Evolutionary conservation across 202 grass and related monocot genomes (phyloP).

Genomic region (Carex sylvatica): DNA sequence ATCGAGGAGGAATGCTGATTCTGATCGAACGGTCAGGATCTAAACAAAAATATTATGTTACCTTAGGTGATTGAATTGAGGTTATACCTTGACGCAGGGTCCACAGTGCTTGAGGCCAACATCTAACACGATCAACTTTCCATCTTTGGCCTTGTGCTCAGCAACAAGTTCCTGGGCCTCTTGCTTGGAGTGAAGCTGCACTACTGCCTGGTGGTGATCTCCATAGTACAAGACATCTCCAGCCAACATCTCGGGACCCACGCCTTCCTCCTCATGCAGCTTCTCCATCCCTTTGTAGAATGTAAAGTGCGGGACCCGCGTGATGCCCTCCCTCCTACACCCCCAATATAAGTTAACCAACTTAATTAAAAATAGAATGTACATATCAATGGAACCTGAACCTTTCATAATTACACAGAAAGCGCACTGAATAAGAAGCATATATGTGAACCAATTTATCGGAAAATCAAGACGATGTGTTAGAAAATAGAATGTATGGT

Average conservation of each 20-base stretch:
- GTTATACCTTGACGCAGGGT: slow-evolving; percentile 65
- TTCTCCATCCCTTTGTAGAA: slow-evolving; percentile 93
- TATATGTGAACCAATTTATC: background rate
- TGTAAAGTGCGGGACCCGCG: slow-evolving; percentile 67
- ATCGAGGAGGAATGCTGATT: too few species aligned
- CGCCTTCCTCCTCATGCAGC: slow-evolving; percentile 90
- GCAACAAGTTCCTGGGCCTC: slow-evolving; percentile 70
- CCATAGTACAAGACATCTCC: slow-evolving; percentile 95
- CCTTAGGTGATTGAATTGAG: background rate
- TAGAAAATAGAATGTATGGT: background rate
- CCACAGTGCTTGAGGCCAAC: slow-evolving; percentile 95
- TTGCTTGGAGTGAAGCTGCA: slow-evolving; percentile 56
- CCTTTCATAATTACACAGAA: background rate
- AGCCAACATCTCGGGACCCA: slow-evolving; percentile 71
- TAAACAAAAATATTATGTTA: too few species aligned
- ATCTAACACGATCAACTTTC: slow-evolving; percentile 87
- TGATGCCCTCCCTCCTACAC: slow-evolving; percentile 56
- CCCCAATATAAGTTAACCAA: background rate
- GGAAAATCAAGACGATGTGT: background rate
- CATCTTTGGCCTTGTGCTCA: slow-evolving; percentile 41
- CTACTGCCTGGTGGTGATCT: slow-evolving; percentile 73
- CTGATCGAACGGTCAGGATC: too few species aligned
- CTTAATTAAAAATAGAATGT: background rate
- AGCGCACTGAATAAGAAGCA: background rate
- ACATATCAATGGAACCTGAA: background rate